Percentiles rank a stretch among this genome's conserved stretches.
Conservation (phyloP, 78 protist species). For the Blattamonas nauphoetae region DNA sequence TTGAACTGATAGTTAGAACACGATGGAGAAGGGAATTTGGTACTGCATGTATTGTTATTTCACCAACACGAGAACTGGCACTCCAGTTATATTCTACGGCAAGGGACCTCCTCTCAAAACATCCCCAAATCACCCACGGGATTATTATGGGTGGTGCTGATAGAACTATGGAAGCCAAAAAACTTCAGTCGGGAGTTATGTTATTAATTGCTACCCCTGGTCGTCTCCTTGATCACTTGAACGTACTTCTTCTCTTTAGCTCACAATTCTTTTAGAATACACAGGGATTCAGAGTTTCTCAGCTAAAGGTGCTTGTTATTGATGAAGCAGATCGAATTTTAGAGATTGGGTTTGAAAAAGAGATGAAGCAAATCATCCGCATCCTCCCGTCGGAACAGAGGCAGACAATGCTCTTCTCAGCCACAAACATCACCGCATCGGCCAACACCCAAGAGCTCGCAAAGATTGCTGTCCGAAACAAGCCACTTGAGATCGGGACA, state of each 20-base stretch:
- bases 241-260: background rate
- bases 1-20: conserved; percentile 58
- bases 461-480: conserved; percentile 36
- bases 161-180: conserved; percentile 60
- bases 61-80: conserved; percentile 87
- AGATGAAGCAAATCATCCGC: conserved; percentile 75
- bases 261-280: conserved; percentile 50
- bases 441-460: conserved; percentile 78
- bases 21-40: conserved; percentile 4
- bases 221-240: conserved; percentile 91
- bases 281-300: conserved; percentile 59
- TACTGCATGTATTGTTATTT: conserved; percentile 67
- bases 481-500: conserved; percentile 6
- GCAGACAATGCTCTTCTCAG: conserved; percentile 91
- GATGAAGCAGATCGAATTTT: conserved; percentile 98
- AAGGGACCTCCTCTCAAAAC: conserved; percentile 33
- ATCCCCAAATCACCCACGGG: conserved; percentile 70
- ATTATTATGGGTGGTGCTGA: conserved; percentile 84
- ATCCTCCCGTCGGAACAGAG: conserved; percentile 61
- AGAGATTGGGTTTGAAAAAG: conserved; percentile 84
- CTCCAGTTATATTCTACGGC: conserved; percentile 72
- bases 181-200: conserved; percentile 82
- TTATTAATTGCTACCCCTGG: conserved; percentile 97
- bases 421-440: conserved; percentile 78
- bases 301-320: conserved; percentile 72